Evolutionary conservation across 140 eudicot species (phyloP), one percentile per base, ranked within the genome.

Genomic region (Anethum foeniculum): DNA sequence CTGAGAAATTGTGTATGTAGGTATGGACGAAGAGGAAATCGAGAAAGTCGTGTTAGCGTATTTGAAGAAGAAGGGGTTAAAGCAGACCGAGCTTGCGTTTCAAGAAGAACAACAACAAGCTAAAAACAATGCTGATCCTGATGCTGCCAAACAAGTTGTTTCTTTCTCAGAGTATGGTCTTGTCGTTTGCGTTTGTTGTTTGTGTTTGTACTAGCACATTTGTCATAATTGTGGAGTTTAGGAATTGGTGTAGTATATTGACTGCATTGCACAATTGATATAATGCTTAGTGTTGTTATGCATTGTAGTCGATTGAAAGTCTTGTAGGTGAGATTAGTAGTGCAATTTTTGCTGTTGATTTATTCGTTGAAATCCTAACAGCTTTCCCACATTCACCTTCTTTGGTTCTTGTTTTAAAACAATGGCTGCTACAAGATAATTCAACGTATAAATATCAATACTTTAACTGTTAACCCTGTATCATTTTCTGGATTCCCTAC

Each of bases 31-130:
- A 79, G 97, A 92, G 76, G 97, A 89, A 48, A 74, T 90, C n/a
- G 97, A 95, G 85, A 92, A 88, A 85, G 88, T 83, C n/a, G 91
- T 92, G 82, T 18, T 85, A 54, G 81, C 87, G 18, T 92, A 88
- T 71, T 52, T 95, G 85, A 93, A 87, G 86, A 95, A 83, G 85
- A 92, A 88, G 89, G 99, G 99, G 60, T 88, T 88, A 73, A 89
- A 87, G 60, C 96, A 89, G 86, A 90, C 97, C 1, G 99, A 90
- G 62, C 88, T 87, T 79, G 85, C 88, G 48, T 86, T 89, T 38
- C 97, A 88, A 51, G 92, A 92, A 88, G 99, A 95, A 83, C 91
- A 92, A 56, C 84, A 85, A 72, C 82, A 62, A 68, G 75, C 56
- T 71, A 87, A 84, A 80, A 85, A 81, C 74, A 58, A 88, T 15